phyloP scores from a whole-genome alignment of 2,329 filamentous ascomycete species.

The Cladosporium cucumerinum region DNA sequence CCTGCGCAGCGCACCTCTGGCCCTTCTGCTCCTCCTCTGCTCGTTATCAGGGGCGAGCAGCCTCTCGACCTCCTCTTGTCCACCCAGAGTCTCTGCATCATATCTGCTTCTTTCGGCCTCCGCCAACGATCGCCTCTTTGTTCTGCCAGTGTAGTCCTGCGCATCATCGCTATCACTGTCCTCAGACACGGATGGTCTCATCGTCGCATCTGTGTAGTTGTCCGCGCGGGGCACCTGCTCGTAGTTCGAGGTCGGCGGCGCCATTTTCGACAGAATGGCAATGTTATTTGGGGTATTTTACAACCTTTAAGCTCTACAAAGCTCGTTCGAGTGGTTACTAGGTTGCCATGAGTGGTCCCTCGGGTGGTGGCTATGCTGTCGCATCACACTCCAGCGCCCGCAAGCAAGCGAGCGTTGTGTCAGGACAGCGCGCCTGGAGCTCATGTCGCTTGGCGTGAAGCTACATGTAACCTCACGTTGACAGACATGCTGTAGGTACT shows the following conservation, averaged over 20 bases:
- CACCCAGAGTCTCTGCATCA: conserved; percentile 39
- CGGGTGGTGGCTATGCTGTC: background rate
- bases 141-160: conserved; percentile 19
- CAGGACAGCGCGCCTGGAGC: background rate
- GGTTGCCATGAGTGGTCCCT: background rate
- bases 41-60: conserved; percentile 34
- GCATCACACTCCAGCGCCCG: background rate
- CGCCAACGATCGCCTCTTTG: background rate
- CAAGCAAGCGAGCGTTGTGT: background rate
- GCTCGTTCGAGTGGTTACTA: background rate
- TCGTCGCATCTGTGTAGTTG: background rate
- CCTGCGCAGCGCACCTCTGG: conserved; percentile 21
- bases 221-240: conserved; percentile 3
- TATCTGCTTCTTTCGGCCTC: conserved; percentile 22
- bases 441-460: background rate
- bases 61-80: conserved; percentile 47
- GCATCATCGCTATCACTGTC: conserved; percentile 23
- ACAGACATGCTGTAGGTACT: background rate
- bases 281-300: background rate
- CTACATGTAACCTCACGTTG: background rate
- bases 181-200: conserved; percentile 1
- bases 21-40: conserved; percentile 21
- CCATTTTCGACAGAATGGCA: background rate
- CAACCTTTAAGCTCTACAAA: background rate
- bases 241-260: conserved; percentile 6